Base-by-base conservation (phyloP, 2,329 filamentous ascomycete species). In the Colletotrichum navitas region DNA sequence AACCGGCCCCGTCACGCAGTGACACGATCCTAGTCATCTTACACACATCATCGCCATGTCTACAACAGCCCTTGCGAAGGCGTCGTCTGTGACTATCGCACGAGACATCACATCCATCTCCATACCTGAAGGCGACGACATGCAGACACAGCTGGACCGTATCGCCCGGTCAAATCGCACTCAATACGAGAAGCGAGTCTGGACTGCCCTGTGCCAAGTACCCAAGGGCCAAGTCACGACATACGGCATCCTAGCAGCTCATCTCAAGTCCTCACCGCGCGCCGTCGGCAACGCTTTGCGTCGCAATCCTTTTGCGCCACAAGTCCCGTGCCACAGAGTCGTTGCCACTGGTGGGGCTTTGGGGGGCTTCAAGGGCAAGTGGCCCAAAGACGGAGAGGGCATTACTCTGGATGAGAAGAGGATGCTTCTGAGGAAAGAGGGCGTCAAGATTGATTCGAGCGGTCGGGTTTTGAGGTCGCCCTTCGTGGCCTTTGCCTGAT, bases 341-440 rank as follows among this genome's bases (percentile, higher is more conserved):
- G 88, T 97, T 58, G 92, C 93, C 7, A 91, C 90, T 51, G 91
- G 91, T 63, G 91, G 93, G 16, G 85, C 86, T n/a, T 80, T 94
- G 29, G 92, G 92, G 68, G 96, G 93, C 1, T 98, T 99, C 85
- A 95, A 94, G 83, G 96, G 96, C 32, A 94, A 97, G 82, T 98
- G 94, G 87, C 96, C 96, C 89, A 90, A 91, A 79, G 82, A 74
- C 97, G 78, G 96, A 92, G 29, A 78, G 78, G 73, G 83, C 80
- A 86, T 88, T 69, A 90, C 90, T 60, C 85, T 91, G 70, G 85
- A 86, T 43, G 90, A 91, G 81, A 93, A 93, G 84, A 85, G 88
- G 77, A 79, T 80, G 73, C 77, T 94, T 64, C 79, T 94, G 73
- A 83, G 84, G 71, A 83, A 81, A 1, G 92, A 94, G 80, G 92